These are phyloP conservation scores for Pyrus hybrid DNA, from an alignment of 331 rosid species.

Conservation along the genomic window DNA sequence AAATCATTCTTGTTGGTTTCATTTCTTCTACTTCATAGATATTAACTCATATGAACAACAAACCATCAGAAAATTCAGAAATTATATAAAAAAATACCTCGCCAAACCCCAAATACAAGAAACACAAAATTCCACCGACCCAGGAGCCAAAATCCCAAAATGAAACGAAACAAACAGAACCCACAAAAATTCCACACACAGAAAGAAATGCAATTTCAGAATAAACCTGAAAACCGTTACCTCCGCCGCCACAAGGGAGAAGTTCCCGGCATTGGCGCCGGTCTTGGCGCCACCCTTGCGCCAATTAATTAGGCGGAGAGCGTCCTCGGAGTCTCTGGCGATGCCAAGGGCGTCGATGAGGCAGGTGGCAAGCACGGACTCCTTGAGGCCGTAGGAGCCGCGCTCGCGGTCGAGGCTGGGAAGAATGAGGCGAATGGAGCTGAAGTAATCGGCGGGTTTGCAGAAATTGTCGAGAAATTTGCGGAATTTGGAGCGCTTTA, in stretches of 20 bases:
- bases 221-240: slow-evolving; percentile 10
- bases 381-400: slow-evolving; percentile 78
- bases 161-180: background rate
- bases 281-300: slow-evolving; percentile 72
- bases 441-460: slow-evolving; percentile 43
- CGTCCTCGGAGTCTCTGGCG: slow-evolving; percentile 77
- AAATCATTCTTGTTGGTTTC: background rate
- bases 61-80: background rate
- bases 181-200: background rate
- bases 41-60: background rate
- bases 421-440: slow-evolving; percentile 63
- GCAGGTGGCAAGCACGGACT: slow-evolving; percentile 76
- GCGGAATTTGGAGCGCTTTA: slow-evolving; percentile 82
- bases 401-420: slow-evolving; percentile 87
- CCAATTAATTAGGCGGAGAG: slow-evolving; percentile 82
- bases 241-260: slow-evolving; percentile 74
- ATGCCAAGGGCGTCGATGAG: slow-evolving; percentile 83
- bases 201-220: background rate
- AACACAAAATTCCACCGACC: background rate
- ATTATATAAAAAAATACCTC: background rate
- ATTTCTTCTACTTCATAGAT: background rate
- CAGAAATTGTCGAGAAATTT: slow-evolving; percentile 77
- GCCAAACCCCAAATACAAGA: background rate
- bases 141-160: background rate
- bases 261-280: slow-evolving; percentile 68